Evolutionary conservation across 2,329 filamentous ascomycete species (phyloP).

Genomic region (Paecilomyces formosus): DNA sequence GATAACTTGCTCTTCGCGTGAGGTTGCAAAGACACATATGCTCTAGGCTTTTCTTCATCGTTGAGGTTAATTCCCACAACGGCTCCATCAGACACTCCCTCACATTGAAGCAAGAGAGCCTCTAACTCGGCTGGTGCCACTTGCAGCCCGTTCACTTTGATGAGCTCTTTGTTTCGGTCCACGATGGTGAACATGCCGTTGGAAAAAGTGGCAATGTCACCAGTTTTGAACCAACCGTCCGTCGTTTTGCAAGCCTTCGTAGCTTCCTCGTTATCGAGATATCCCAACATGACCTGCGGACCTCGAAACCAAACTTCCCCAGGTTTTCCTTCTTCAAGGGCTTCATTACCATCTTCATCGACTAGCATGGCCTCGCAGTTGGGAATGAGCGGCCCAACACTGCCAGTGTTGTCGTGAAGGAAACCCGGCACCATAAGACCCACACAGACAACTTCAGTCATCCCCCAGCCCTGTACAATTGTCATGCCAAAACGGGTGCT

Average conservation of each 20-base stretch:
- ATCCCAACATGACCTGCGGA: constrained; percentile 17
- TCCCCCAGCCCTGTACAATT: constrained; percentile 52
- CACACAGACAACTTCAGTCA: constrained; percentile 47
- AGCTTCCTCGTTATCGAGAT: constrained; percentile 34
- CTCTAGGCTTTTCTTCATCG: constrained; percentile 46
- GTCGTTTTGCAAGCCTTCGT: constrained; percentile 27
- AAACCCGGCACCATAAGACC: constrained; percentile 33
- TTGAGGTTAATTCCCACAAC: constrained; percentile 34
- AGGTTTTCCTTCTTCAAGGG: constrained; percentile 35
- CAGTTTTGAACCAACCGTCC: constrained; percentile 23
- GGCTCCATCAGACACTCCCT: constrained; percentile 27
- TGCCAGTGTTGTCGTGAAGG: constrained; percentile 16
- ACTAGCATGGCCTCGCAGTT: constrained; percentile 50
- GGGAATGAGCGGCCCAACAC: constrained; percentile 47
- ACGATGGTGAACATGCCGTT: constrained; percentile 12
- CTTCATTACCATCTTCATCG: constrained; percentile 47
- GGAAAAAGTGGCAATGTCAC: constrained; percentile 20
- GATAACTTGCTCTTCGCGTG: constrained; percentile 24
- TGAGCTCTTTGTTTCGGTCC: constrained; percentile 24
- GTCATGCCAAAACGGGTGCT: constrained; percentile 34
- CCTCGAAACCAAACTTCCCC: constrained; percentile 27
- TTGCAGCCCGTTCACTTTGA: constrained; percentile 29
- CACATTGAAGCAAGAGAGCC: constrained; percentile 25
- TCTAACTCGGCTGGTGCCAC: constrained; percentile 34
- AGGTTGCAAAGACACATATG: constrained; percentile 47